Percentiles rank a stretch among this genome's conserved stretches.
These are phyloP conservation scores for Aspergillus sp. DNA, from an alignment of 2,329 filamentous ascomycete genomes.

Conservation along the genomic window DNA sequence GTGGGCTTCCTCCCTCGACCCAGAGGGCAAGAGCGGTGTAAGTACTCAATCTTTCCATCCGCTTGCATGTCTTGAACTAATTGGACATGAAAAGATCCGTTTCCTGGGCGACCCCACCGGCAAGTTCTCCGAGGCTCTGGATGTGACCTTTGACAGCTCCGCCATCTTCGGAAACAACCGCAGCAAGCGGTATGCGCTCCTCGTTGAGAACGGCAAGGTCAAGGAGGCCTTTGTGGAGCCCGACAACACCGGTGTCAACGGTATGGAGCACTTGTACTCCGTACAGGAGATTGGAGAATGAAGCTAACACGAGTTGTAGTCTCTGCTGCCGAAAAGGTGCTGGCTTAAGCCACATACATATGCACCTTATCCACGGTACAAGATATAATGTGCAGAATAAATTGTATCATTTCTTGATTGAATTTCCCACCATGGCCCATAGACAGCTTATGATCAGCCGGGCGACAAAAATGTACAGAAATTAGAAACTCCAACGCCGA, in stretches of 20 bases:
- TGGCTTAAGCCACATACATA: slow-evolving; percentile 32
- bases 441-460: neutral
- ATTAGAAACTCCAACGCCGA: slow-evolving; percentile 17
- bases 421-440: slow-evolving; percentile 1
- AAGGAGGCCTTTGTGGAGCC: slow-evolving; percentile 79
- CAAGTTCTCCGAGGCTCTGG: slow-evolving; percentile 78
- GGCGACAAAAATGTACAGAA: slow-evolving; percentile 12
- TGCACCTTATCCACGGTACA: neutral
- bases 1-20: slow-evolving; percentile 77
- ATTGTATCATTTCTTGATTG: no score
- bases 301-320: slow-evolving; percentile 31
- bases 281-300: neutral
- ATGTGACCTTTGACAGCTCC: slow-evolving; percentile 76
- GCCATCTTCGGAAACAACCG: slow-evolving; percentile 78
- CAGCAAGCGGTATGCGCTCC: slow-evolving; percentile 83
- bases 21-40: slow-evolving; percentile 71
- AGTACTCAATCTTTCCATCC: slow-evolving; percentile 34
- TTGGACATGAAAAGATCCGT: slow-evolving; percentile 62
- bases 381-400: no score
- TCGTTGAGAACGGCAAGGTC: slow-evolving; percentile 82
- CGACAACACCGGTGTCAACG: slow-evolving; percentile 78
- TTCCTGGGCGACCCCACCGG: slow-evolving; percentile 82
- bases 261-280: slow-evolving; percentile 51
- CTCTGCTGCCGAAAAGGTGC: slow-evolving; percentile 50
- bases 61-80: neutral